A percentile compares a stretch with the other conserved stretches of the same genome.
Conservation (phyloP, 2,329 filamentous ascomycete species). For the Trichoderma aggressivum region DNA sequence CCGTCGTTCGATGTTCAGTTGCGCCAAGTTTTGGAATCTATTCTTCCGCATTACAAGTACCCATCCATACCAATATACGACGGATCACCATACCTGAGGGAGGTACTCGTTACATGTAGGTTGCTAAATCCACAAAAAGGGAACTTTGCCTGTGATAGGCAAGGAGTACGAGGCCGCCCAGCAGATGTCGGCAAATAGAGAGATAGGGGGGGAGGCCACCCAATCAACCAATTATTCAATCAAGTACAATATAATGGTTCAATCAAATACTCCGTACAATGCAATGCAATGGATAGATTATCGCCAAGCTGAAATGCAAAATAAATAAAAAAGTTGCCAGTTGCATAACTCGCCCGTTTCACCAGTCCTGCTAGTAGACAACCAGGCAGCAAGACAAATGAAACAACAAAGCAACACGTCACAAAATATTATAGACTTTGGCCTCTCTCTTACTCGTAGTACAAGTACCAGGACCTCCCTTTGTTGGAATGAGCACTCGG, state of each 20-base stretch:
- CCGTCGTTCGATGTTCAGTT: background rate
- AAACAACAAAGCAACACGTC: background rate
- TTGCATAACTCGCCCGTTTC: background rate
- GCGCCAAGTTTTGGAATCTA: background rate
- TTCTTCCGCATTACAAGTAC: background rate
- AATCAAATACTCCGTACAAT: too few relatives aligned
- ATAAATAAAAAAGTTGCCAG: background rate
- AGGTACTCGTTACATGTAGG: too few relatives aligned
- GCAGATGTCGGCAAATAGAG: background rate
- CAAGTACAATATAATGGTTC: too few relatives aligned
- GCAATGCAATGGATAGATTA: background rate
- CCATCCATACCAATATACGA: background rate
- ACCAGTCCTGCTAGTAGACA: background rate
- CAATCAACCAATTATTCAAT: background rate
- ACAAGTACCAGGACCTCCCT: background rate
- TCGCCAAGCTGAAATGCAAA: background rate
- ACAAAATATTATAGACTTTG: background rate
- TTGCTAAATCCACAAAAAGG: background rate
- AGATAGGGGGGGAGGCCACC: background rate
- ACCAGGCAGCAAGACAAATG: background rate
- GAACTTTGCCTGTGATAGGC: background rate
- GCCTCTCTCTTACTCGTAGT: background rate
- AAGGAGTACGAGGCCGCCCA: background rate
- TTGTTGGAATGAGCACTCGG: constrained; percentile 2
- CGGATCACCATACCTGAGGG: background rate